Base-by-base conservation (phyloP, 768 basidiomycete genomes). In the Neoboletus magnificus region DNA sequence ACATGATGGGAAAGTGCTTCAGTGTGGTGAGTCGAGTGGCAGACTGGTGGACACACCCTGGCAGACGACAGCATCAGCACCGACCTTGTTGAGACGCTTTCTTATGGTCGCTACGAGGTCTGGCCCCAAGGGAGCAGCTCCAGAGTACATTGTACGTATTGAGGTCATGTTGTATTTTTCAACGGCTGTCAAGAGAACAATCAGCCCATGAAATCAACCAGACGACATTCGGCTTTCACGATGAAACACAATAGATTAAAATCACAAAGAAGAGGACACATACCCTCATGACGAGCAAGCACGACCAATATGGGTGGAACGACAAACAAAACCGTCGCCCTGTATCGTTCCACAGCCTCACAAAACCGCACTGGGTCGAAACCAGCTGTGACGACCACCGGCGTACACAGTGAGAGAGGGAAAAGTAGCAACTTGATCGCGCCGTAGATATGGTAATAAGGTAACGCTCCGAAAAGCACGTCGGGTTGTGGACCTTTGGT, bases 221-320 rank as follows among this genome's bases (percentile, higher is more conserved):
- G 4, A 57, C 2, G 10, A 22, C 2, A 16, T 25, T 47, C 29
- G 36, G n/a, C 35, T 27, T 49, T n/a, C 16, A 20, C 15, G 18
- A 25, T 4, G 16, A 2, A 27, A 22, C n/a, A 10, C 11, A 20
- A n/a, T 7, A 8, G 13, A 33, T 1, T 8, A 4, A 13, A 25
- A 25, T 7, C 10, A 13, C 33, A 23, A 54, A n/a, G 5, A 50
- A 25, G 4, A 18, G 36, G n/a, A 25, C 50, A 68, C 82, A 32
- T 71, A 82, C 83, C 85, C 12, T 84, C 81, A 60, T 89, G 86
- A 56, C 86, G 82, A 3, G 84, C 74, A 40, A 97, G 76, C 1
- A 83, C 79, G 15, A 96, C 84, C 13, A 93, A 72, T n/a, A 97
- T 84, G 0, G 94, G 93, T 1, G 93, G 93, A 1, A 91, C 91